Evolutionary conservation across 148 eudicot genomes (phyloP).

Genomic region (Spergularia marina): DNA sequence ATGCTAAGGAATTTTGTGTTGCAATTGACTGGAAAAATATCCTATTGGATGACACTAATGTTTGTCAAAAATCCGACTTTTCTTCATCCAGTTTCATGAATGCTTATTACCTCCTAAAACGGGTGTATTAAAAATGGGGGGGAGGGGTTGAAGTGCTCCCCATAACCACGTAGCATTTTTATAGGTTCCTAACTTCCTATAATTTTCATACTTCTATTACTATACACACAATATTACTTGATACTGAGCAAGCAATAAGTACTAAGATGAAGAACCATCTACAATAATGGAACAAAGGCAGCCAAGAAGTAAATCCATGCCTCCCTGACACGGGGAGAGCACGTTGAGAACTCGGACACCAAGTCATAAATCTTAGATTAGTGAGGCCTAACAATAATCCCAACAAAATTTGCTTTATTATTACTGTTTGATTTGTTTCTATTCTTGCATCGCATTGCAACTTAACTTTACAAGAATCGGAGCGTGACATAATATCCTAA

Average conservation of each 20-base stretch:
- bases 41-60: too few relatives aligned
- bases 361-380: background rate
- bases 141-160: too few relatives aligned
- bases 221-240: too few relatives aligned
- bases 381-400: background rate
- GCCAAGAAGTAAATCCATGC: background rate
- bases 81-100: too few relatives aligned
- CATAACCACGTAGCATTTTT: too few relatives aligned
- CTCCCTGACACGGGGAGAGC: background rate
- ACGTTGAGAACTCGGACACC: background rate
- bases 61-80: too few relatives aligned
- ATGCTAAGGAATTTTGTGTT: too few relatives aligned
- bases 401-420: background rate
- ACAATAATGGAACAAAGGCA: background rate
- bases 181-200: too few relatives aligned
- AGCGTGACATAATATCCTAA: background rate
- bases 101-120: too few relatives aligned
- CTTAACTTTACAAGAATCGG: background rate
- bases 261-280: background rate
- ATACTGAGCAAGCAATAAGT: background rate
- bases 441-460: background rate
- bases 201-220: too few relatives aligned
- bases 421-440: background rate
- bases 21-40: too few relatives aligned
- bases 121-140: too few relatives aligned